Conservation (phyloP, 768 basidiomycete species). For the Hygrocybe coccinea region DNA sequence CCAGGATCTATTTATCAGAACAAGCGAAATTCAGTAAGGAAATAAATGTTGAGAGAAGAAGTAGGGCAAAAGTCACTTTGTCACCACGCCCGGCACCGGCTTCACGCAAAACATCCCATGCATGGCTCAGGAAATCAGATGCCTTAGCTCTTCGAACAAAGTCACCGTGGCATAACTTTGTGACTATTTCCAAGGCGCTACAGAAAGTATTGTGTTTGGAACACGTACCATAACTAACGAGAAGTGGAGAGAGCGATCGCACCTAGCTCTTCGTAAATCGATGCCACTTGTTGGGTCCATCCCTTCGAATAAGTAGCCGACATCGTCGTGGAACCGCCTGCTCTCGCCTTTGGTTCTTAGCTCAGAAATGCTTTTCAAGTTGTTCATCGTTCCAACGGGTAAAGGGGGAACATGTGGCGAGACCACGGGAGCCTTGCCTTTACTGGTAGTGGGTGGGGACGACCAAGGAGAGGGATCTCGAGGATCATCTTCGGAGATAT, state of each 20-base stretch:
- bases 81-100: constrained; percentile 65
- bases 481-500: constrained; percentile 71
- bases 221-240: not conserved
- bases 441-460: constrained; percentile 30
- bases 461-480: constrained; percentile 28
- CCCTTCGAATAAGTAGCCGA: constrained; percentile 82
- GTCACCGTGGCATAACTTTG: constrained; percentile 65
- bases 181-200: constrained; percentile 74
- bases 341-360: constrained; percentile 76
- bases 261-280: constrained; percentile 68
- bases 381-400: constrained; percentile 60
- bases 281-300: constrained; percentile 50
- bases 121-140: constrained; percentile 62
- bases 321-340: constrained; percentile 74
- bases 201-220: not conserved
- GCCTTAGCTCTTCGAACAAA: constrained; percentile 78
- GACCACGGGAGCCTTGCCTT: constrained; percentile 30
- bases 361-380: constrained; percentile 75
- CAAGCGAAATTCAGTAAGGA: constrained; percentile 1
- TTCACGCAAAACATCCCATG: constrained; percentile 61
- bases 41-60: not conserved
- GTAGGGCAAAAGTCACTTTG: constrained; percentile 24
- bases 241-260: not conserved
- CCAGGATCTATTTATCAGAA: constrained; percentile 49
- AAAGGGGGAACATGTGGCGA: constrained; percentile 26